Evolutionary conservation across 1,139 yeast species (phyloP), one percentile per base, ranked within the genome.

Genomic region (Candida tropicalis): DNA sequence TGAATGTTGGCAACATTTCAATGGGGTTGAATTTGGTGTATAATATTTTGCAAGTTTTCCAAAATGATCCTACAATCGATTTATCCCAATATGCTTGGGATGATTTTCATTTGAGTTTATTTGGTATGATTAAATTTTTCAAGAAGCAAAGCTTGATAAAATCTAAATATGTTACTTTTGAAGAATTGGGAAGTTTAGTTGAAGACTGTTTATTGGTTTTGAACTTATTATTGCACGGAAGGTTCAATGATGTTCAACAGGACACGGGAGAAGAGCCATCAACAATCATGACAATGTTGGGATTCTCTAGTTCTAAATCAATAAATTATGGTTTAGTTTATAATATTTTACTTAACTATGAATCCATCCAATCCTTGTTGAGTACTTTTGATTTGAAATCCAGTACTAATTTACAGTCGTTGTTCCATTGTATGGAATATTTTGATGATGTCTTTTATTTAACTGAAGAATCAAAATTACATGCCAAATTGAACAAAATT

Each of bases 321-420:
- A 55, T 63, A 11, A 59, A 55, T 39, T 58, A 57, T 39, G 62
- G 61, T 35, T 54, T 68, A 40, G 50, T 68, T 15, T 67, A 67
- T 47, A 56, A 62, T 33, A 57, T 73, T 8, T 55, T 71, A 46
- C 57, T 70, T 49, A 59, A 68, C 48, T 55, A 60, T 48, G 60
- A 67, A 39, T 46, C 56, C 11, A 31, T 63, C 8, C 52, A 56
- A 29, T 60, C 56, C 16, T 46, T 65, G 5, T 39, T 63, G 3
- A 27, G 39, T 2, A 52, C 53, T 13, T 43, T 37, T 17, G 52
- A 46, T 3, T 32, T 52, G 31, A 20, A 28, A 23, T 25, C 26
- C 11, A 24, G 23, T 13, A 36, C 35, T 18, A 20, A 52, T 28
- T 52, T 65, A 34, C 16, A 38, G 2, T 50, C 54, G 20, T 49